phyloP scores from a whole-genome alignment of 176 grass and related monocot species.

The Poa pratensis region DNA sequence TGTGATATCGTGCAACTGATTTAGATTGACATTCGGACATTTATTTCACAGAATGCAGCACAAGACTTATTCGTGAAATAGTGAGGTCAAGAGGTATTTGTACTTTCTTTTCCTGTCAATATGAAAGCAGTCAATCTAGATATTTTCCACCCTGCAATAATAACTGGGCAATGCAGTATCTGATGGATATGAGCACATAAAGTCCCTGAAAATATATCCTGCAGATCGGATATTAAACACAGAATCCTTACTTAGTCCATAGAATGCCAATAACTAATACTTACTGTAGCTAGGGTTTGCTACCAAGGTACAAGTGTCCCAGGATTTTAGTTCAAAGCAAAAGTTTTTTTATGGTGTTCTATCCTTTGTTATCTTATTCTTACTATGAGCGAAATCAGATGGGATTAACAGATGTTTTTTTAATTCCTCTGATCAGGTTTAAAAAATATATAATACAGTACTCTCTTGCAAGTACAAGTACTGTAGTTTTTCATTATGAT shows the following conservation, averaged over 20 bases:
- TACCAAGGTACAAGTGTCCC: slow-evolving; percentile 11
- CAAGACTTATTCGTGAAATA: slow-evolving; percentile 64
- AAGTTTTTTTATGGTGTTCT: neutral
- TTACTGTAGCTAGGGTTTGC: neutral
- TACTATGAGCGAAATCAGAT: neutral
- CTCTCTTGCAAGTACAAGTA: neutral
- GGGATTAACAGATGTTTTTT: neutral
- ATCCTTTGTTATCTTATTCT: neutral
- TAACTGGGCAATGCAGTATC: slow-evolving; percentile 22
- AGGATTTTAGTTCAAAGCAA: neutral
- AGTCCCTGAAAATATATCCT: neutral
- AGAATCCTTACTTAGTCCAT: slow-evolving; percentile 16
- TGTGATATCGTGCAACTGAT: slow-evolving; percentile 28
- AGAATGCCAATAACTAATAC: slow-evolving; percentile 9
- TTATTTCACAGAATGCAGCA: slow-evolving; percentile 70
- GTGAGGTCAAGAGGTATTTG: slow-evolving; percentile 62
- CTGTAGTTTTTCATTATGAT: slow-evolving; percentile 1
- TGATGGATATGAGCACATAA: slow-evolving; percentile 6
- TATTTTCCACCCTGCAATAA: neutral
- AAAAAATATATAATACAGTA: neutral
- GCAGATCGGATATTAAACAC: neutral
- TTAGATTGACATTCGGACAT: slow-evolving; percentile 6
- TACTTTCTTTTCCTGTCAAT: slow-evolving; percentile 32
- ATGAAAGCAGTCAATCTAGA: neutral
- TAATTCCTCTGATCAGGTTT: slow-evolving; percentile 26